Percentiles rank a stretch among this genome's conserved stretches.
Evolutionary conservation across 2,329 filamentous ascomycete species (phyloP).

Genomic region (Pseudohalonectria lignicola): DNA sequence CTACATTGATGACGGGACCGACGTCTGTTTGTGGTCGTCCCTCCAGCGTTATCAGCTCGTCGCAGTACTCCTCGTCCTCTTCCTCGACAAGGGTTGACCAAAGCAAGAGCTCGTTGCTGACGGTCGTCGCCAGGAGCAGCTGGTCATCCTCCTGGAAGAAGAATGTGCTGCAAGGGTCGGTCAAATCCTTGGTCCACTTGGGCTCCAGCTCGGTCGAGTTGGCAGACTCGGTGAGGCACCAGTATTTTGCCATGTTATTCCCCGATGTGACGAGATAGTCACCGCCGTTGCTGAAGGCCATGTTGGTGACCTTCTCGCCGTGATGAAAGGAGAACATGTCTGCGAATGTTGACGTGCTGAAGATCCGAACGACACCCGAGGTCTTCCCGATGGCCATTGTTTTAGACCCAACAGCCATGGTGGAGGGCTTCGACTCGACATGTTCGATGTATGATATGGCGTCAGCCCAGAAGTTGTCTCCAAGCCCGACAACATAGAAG

Average conservation of each 20-base stretch:
- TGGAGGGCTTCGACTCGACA: neutral
- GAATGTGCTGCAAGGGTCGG: neutral
- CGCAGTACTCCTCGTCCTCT: neutral
- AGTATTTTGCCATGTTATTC: neutral
- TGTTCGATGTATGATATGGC: constrained; percentile 3
- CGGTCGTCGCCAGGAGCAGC: neutral
- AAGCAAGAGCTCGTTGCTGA: neutral
- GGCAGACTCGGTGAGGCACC: neutral
- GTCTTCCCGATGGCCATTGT: constrained; percentile 1
- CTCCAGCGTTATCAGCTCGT: neutral
- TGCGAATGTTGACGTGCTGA: neutral
- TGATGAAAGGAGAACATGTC: neutral
- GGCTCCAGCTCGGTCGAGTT: neutral
- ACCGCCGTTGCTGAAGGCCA: neutral
- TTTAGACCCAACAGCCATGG: neutral
- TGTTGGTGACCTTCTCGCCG: neutral
- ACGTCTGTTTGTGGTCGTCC: too few relatives aligned
- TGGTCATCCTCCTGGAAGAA: constrained; percentile 1
- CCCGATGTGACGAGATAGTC: neutral
- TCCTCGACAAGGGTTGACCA: neutral
- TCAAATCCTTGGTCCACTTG: neutral
- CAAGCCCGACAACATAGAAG: neutral
- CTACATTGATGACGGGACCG: neutral
- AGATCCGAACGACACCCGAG: neutral
- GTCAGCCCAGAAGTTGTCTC: neutral